Conservation (phyloP, 345 rosid species). For the Mangifera indica region DNA sequence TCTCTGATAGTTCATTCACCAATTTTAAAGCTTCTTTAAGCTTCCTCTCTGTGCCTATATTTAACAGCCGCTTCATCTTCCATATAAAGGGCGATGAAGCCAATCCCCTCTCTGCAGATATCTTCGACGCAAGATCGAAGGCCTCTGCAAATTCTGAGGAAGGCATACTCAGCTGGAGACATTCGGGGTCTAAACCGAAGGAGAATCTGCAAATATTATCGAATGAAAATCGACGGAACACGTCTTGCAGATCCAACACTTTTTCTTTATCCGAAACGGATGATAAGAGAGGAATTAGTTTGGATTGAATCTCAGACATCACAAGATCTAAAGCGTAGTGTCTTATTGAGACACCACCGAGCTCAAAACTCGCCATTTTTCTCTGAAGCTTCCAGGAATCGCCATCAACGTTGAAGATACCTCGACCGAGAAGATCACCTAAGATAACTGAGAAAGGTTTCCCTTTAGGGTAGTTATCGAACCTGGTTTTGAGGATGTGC, state of each 20-base stretch:
- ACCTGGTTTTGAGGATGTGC: slow-evolving; percentile 45
- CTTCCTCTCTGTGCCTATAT: slow-evolving; percentile 51
- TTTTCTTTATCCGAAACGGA: slow-evolving; percentile 8
- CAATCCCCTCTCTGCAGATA: slow-evolving; percentile 52
- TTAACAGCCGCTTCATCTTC: slow-evolving; percentile 50
- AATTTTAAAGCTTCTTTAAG: slow-evolving; percentile 46
- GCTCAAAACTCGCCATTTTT: slow-evolving; percentile 52
- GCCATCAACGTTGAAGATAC: slow-evolving; percentile 68
- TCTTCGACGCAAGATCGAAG: slow-evolving; percentile 54
- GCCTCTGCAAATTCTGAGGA: slow-evolving; percentile 39
- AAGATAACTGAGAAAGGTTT: slow-evolving; percentile 40
- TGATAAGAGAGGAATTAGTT: slow-evolving; percentile 46
- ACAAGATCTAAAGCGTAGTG: slow-evolving; percentile 37
- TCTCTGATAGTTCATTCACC: slow-evolving; percentile 43
- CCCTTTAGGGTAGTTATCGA: slow-evolving; percentile 53
- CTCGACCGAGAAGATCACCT: slow-evolving; percentile 51
- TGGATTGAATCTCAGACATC: slow-evolving; percentile 31
- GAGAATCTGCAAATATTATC: slow-evolving; percentile 69
- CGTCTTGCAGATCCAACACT: slow-evolving; percentile 58
- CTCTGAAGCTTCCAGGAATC: slow-evolving; percentile 58
- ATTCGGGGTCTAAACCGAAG: slow-evolving; percentile 63
- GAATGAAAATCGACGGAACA: slow-evolving; percentile 56
- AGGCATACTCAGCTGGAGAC: slow-evolving; percentile 46
- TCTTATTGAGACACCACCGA: slow-evolving; percentile 45
- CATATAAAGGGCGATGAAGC: slow-evolving; percentile 45